Evolutionary conservation across 768 basidiomycete species (phyloP).

Genomic region (Agaricus blazei): DNA sequence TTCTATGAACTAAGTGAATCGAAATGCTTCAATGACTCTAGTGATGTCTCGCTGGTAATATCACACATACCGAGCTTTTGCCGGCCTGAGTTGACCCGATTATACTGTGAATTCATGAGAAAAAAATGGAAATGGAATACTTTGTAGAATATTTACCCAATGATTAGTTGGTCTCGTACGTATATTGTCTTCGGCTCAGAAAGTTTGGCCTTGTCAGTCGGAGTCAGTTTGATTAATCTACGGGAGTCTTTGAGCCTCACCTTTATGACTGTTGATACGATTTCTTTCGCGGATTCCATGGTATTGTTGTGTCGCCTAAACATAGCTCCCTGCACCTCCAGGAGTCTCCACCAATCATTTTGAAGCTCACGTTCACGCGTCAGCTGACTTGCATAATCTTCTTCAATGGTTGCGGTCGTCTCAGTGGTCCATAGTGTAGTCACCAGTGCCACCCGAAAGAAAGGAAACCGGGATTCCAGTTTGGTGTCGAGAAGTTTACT

Average conservation of each 20-base stretch:
- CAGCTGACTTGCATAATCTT: not conserved
- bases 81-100: not conserved
- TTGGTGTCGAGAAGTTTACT: not conserved
- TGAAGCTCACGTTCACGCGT: not conserved
- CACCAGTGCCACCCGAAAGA: not conserved
- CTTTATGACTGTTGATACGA: not conserved
- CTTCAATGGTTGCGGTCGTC: not conserved
- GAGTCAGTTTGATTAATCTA: not conserved
- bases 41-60: not conserved
- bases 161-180: not conserved
- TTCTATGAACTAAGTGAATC: not conserved
- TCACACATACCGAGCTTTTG: not conserved
- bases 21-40: not conserved
- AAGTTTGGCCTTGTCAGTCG: not conserved
- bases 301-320: not conserved
- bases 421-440: not conserved
- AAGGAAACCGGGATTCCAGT: not conserved
- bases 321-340: not conserved
- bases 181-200: not conserved
- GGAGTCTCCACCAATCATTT: not conserved
- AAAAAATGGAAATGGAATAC: not conserved
- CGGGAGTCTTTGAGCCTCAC: not conserved
- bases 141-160: not conserved
- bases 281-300: not conserved
- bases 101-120: not conserved